phyloP scores from a whole-genome alignment of 495 filamentous ascomycete species.

The Tuber umbilicatum region DNA sequence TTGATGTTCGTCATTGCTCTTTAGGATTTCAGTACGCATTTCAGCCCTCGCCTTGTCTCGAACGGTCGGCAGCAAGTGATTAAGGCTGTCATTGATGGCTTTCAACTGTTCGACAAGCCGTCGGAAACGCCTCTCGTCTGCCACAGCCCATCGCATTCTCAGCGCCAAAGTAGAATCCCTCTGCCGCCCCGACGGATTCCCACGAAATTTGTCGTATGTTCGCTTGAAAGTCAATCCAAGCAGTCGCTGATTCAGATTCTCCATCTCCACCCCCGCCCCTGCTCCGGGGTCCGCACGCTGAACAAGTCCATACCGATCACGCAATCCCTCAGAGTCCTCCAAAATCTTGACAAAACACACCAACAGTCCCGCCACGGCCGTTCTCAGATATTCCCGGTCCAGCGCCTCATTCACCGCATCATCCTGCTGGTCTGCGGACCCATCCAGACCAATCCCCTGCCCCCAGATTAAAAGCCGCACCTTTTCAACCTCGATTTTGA shows the following conservation, averaged over 20 bases:
- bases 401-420: background rate
- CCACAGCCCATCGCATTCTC: background rate
- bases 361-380: background rate
- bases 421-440: background rate
- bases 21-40: background rate
- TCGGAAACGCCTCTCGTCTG: background rate
- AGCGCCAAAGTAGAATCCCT: background rate
- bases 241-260: background rate
- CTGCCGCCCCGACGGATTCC: background rate
- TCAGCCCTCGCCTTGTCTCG: background rate
- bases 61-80: background rate
- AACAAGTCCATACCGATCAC: background rate
- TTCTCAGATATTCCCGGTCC: background rate
- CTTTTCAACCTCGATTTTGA: background rate
- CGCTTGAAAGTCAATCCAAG: background rate
- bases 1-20: background rate
- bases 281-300: background rate
- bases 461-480: background rate
- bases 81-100: background rate
- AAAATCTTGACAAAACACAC: slow-evolving; percentile 1
- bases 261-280: background rate
- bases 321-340: background rate
- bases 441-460: background rate
- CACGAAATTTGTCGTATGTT: background rate
- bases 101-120: background rate